These are phyloP conservation scores for Xylariomycetidae sp. DNA, from an alignment of 2,329 filamentous ascomycete genomes.

Conservation along the genomic window DNA sequence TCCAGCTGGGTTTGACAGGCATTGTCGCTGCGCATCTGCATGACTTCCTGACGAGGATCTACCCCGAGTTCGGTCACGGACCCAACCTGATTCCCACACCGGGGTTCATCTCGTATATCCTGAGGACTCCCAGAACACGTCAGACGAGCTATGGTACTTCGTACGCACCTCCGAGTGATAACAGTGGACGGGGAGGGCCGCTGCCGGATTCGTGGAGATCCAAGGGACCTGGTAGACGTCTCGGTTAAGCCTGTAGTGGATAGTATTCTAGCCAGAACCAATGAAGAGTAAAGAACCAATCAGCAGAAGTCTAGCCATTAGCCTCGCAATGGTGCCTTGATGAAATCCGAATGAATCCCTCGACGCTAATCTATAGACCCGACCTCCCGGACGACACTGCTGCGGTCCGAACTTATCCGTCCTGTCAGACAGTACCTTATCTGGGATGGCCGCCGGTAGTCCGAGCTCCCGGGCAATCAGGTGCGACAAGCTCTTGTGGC, in stretches of 20 bases:
- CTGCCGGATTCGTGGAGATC: conserved; percentile 59
- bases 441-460: too few relatives aligned
- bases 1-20: conserved; percentile 66
- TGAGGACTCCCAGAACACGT: conserved; percentile 44
- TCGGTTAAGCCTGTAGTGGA: conserved; percentile 41
- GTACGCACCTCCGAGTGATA: conserved; percentile 33
- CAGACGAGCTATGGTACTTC: conserved; percentile 59
- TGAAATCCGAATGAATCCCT: too few relatives aligned
- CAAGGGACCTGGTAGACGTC: conserved; percentile 55
- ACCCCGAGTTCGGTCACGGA: conserved; percentile 83
- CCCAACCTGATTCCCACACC: conserved; percentile 72
- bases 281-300: too few relatives aligned
- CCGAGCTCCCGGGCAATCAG: too few relatives aligned
- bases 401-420: too few relatives aligned
- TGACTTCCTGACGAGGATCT: conserved; percentile 83
- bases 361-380: too few relatives aligned
- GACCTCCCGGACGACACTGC: too few relatives aligned
- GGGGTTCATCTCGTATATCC: conserved; percentile 60
- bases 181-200: conserved; percentile 37
- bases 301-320: too few relatives aligned
- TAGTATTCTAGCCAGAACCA: too few relatives aligned
- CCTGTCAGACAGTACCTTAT: too few relatives aligned
- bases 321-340: too few relatives aligned
- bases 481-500: too few relatives aligned
- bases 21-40: conserved; percentile 82